Base-by-base conservation (phyloP, 768 basidiomycete genomes). In the Podaxis mareebaensis region DNA sequence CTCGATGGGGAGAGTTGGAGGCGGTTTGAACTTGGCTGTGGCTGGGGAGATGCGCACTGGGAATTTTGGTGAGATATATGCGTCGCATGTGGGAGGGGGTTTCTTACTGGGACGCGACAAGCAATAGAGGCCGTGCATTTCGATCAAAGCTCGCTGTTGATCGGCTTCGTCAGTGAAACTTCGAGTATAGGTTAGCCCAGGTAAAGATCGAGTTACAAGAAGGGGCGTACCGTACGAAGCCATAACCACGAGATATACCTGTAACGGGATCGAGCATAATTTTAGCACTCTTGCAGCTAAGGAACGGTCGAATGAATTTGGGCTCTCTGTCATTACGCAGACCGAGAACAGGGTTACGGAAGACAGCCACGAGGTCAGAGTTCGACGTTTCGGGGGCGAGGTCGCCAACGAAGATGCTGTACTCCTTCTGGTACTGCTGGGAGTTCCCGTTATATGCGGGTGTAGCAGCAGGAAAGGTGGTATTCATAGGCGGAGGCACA, bases 321-420 rank as follows among this genome's bases (percentile, higher is more conserved):
- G 93, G 93, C 73, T 92, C 92, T 62, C 93, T 83, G 72, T 95
- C 92, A 71, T 90, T 91, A 63, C 92, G 84, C 58, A 94, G 82
- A 48, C 92, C 92, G 13, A 93, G 83, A 2, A 93, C 90, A 0
- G 93, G 93, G 74, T 95, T 93, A 70, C 93, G 89, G 76, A 95
- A 93, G 67, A 95, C 90, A 26, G 91, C 92, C 55, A 96, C 93
- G n/a, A 96, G 79, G 73, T 97, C 95, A n/a, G 91, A 91, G 76
- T 96, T 95, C 68, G 92, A 93, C 5, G 93, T 93, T 76, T 95
- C 94, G 10, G 94, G 91, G 2, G 93, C 93, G 49, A 97, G 83
- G 75, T 97, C 95, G 49, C 95, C 95, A 2, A 96, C 95, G 69
- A 97, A 97, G 60, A 97, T 93, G 74, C 92, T 93, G 72, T 91